Base-by-base conservation (phyloP, 129 eudicot genomes). In the Silybum marianum region DNA sequence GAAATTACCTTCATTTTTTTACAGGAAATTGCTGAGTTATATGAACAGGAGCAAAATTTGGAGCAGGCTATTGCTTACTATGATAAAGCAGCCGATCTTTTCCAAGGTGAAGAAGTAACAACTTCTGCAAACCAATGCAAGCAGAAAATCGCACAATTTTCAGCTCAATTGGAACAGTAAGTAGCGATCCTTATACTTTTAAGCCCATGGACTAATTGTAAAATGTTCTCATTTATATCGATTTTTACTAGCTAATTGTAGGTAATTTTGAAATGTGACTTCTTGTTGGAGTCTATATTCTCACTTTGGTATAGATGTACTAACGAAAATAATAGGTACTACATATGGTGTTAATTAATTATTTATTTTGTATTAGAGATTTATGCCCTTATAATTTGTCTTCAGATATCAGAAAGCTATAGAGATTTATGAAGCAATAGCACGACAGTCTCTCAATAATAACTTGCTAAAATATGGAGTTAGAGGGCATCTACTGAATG, bases 21-120 rank as follows among this genome's bases (percentile, higher is more conserved):
- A 76, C 89, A 93, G 98, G 98, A 93, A 90, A 93, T 93, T 75
- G 98, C 96, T 32, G 96, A 93, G 77, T 70, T 91, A 75, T 86
- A 83, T 79, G 98, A 93, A 90, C 89, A 82, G 62, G 98, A 89
- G 16, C 90, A 90, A 72, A 86, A 86, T 78, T 89, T 93, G 82
- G 90, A 90, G 73, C 84, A 87, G 71, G 90, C 97, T 72, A 87
- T 90, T 5, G 86, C 34, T 68, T 92, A 87, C 82, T 88, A 82
- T 79, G 93, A 90, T 71, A 84, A 83, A 86, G 89, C 97, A 77
- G 86, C 97, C 34, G 95, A 90, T 65, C 88, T 92, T 48, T 92
- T 90, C 87, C 91, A 85, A 76, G 86, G 90, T 77, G 94, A 90
- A 83, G 94, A 92, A 60, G 93, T 85, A 68, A 80, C 91, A 58